Conservation (phyloP, 2,329 filamentous ascomycete species). For the Trichoderma atrobrunneum region DNA sequence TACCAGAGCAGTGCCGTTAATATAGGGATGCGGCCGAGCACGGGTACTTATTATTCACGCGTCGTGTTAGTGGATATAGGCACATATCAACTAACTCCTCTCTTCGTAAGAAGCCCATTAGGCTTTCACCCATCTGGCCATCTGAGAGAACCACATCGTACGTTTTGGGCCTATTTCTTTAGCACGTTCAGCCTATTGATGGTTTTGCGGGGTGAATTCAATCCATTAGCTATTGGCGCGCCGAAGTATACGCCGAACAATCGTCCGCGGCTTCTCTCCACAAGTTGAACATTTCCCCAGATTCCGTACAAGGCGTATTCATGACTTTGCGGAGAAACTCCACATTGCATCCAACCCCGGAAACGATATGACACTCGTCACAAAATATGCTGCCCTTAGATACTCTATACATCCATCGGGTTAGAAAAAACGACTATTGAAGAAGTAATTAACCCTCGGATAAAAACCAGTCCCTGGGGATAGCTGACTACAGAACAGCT, state of each 20-base stretch:
- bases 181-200: not conserved
- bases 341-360: not conserved
- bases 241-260: slow-evolving; percentile 9
- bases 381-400: not conserved
- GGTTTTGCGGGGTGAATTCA: not conserved
- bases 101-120: not conserved
- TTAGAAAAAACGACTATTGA: not conserved
- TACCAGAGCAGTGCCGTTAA: not conserved
- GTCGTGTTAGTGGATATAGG: not conserved
- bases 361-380: not conserved
- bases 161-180: not conserved
- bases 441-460: not conserved
- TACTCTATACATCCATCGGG: not conserved
- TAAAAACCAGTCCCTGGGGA: not conserved
- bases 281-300: not conserved
- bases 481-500: not conserved
- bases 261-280: not conserved
- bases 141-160: not conserved
- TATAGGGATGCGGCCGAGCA: not conserved
- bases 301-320: not conserved
- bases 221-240: not conserved
- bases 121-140: not conserved
- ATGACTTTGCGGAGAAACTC: not conserved
- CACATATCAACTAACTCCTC: not conserved
- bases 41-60: not conserved